A percentile compares a stretch with the other conserved stretches of the same genome.
These are phyloP conservation scores for Backusella parvicylindrica DNA, from an alignment of 192 early-diverging fungal species.

Conservation along the genomic window DNA sequence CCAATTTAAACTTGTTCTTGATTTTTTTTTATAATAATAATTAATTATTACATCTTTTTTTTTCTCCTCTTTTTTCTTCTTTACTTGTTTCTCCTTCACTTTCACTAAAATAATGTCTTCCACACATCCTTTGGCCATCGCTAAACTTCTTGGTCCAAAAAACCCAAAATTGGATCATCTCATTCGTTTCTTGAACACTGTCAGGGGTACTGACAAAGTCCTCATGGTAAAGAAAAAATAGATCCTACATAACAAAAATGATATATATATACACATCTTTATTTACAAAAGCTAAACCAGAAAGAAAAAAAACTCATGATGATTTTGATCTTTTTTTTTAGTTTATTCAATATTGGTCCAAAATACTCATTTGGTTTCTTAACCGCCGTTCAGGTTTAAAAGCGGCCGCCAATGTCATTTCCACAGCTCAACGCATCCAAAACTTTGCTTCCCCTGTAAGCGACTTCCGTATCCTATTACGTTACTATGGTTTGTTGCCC, in stretches of 20 bases:
- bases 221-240: conserved; percentile 71
- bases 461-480: conserved; percentile 90
- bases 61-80: not conserved
- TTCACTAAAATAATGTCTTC: not conserved
- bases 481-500: conserved; percentile 80
- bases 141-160: conserved; percentile 46
- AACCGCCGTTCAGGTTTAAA: conserved; percentile 40
- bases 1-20: not conserved
- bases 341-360: conserved; percentile 90
- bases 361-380: conserved; percentile 81
- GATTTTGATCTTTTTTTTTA: conserved; percentile 31
- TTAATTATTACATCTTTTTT: not conserved
- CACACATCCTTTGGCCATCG: conserved; percentile 46
- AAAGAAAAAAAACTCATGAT: not conserved
- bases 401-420: conserved; percentile 26
- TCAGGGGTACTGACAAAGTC: conserved; percentile 63
- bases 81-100: not conserved
- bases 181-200: conserved; percentile 56
- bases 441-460: conserved; percentile 83
- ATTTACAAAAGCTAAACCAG: not conserved
- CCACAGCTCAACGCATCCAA: conserved; percentile 65
- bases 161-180: conserved; percentile 66
- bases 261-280: not conserved
- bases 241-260: no score
- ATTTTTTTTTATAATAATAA: not conserved